These are phyloP conservation scores for Porcisia deanei DNA, from an alignment of 208 protist genomes.

Conservation along the genomic window DNA sequence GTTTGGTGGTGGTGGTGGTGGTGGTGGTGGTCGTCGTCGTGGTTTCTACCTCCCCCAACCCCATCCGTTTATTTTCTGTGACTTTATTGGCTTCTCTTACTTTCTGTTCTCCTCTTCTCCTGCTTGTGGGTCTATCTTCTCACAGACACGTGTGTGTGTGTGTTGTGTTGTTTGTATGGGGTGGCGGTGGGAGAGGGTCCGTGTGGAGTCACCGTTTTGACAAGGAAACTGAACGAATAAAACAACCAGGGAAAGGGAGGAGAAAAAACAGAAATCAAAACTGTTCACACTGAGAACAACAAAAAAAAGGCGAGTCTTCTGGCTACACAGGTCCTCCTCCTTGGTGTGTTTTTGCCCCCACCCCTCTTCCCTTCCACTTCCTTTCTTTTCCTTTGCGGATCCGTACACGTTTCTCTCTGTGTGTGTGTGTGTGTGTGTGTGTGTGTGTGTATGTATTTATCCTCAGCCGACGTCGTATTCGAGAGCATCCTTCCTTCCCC, in stretches of 20 bases:
- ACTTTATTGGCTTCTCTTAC: too few relatives aligned
- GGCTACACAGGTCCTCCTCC: too few relatives aligned
- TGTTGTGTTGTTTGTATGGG: not conserved
- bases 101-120: not conserved
- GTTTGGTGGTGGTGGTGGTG: not conserved
- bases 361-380: not conserved
- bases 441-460: not conserved
- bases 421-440: not conserved
- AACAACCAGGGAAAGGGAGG: too few relatives aligned
- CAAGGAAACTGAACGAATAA: too few relatives aligned
- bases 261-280: too few relatives aligned
- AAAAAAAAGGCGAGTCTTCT: too few relatives aligned
- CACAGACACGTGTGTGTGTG: not conserved
- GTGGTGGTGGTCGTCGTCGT: not conserved
- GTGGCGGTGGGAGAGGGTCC: too few relatives aligned
- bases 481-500: not conserved
- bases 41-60: not conserved
- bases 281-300: too few relatives aligned
- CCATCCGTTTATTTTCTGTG: not conserved
- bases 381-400: not conserved
- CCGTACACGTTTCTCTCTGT: not conserved
- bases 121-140: constrained; percentile 7
- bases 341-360: not conserved
- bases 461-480: not conserved
- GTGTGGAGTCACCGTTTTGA: too few relatives aligned